Evolutionary conservation across 2,329 filamentous ascomycete species (phyloP), one percentile per base, ranked within the genome.

Genomic region (Paracorniculantispora psalliotae): DNA sequence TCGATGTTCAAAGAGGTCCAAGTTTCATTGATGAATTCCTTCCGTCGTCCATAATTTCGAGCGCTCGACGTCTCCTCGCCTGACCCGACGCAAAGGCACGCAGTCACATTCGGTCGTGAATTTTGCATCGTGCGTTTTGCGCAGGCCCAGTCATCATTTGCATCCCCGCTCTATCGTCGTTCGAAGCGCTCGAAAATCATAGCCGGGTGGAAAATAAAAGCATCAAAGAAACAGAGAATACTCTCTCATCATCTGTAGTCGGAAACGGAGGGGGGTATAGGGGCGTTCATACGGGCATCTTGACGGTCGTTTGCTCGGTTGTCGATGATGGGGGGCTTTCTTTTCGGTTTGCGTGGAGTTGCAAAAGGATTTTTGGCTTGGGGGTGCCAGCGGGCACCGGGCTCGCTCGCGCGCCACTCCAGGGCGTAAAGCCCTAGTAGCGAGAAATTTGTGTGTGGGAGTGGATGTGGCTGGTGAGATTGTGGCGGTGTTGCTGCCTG

Each of bases 351-450:
- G 66, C 62, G 66, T 64, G 64, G 63, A 67, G 68, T 67, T 69
- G 65, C 64, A 67, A 66, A 65, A 70, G 58, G 58, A 59, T 59
- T 69, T 71, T 74, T 74, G 68, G 68, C 66, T 65, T 66, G 66
- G 25, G 52, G 48, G 43, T 48, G 23, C 17, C 6, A 64, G 67
- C 64, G 64, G 33, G 17, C 33, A n/a, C n/a, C 61, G 55, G 59
- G 58, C 49, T 61, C 63, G 57, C 49, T 59, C 57, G 41, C 56
- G 41, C 56, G 46, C 54, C 54, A 58, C 55, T 53, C 41, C 64
- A 74, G 72, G 71, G 71, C 67, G 72, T 69, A 66, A 72, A 74
- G 68, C 71, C 72, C 72, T 73, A 73, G 70, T 61, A 52, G 66
- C 63, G 61, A 53, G 49, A 59, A 54, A 43, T 48, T 30, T 61